Base-by-base conservation (phyloP, 225 moss, liverwort and hornwort genomes). In the Straminergon stramineum region DNA sequence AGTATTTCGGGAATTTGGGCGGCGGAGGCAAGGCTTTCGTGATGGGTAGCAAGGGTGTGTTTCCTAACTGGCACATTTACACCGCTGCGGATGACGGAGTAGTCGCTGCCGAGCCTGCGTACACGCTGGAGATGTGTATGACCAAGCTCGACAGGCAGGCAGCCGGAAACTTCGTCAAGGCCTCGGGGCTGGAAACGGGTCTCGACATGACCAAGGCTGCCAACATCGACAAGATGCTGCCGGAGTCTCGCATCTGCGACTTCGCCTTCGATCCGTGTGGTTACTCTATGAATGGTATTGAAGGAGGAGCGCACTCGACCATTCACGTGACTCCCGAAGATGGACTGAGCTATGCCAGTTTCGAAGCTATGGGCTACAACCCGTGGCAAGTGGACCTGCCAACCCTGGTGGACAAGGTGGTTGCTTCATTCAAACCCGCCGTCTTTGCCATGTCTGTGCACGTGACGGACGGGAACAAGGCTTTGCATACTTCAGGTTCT, bases 101-200 rank as follows among this genome's bases (percentile, higher is more conserved):
- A 2, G 71, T 51, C 64, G 60, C 56, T 39, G 68, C 66, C 23
- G 95, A 93, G 56, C 93, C 91, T 9, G 83, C 76, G 13, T 97
- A 92, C 82, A 95, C 97, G 12, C 34, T 99, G 89, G 98, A 99
- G 88, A 95, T 98, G 96, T 98, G 98, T 52, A 97, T 98, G 98
- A 98, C 97, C 7, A 86, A 94, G 92, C 92, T 99, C 26, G 94
- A 96, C 58, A 77, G 86, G 67, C 84, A 88, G 80, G 89, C 93
- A 15, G 95, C 97, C 43, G 89, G 90, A 20, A 91, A 90, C 61
- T 99, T 99, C 87, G 91, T 92, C 35, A 98, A 96, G 73, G 92
- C 77, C 26, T 69, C 94, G 8, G 94, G 96, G 10, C 84, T 83
- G 45, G 93, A 89, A 45, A 90, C 84, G 58, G 98, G 97, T 43